Evolutionary conservation across 1,139 yeast genomes (phyloP).

Genomic region (Kluyveromyces sp.): DNA sequence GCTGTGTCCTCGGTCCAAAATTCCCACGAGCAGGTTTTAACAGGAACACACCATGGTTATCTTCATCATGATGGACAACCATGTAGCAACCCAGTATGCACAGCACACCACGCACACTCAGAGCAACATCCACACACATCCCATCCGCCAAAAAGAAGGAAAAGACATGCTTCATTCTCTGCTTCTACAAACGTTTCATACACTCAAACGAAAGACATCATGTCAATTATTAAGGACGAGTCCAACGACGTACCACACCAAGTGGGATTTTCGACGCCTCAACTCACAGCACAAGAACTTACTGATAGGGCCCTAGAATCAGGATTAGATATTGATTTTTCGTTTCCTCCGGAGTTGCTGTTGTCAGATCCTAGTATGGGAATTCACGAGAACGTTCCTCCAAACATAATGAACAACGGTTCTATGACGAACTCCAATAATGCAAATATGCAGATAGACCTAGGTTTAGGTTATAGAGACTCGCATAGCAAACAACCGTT

Average conservation of each 20-base stretch:
- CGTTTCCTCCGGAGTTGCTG: constrained; percentile 30
- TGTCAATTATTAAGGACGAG: constrained; percentile 15
- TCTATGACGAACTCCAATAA: background rate
- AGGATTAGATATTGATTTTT: constrained; percentile 36
- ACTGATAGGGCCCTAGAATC: constrained; percentile 34
- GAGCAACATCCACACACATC: constrained; percentile 8
- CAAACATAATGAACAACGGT: background rate
- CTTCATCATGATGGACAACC: background rate
- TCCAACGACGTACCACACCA: constrained; percentile 40
- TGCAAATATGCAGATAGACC: constrained; percentile 1
- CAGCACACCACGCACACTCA: background rate
- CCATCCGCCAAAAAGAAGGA: constrained; percentile 21
- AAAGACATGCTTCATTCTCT: constrained; percentile 71
- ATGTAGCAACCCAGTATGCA: background rate
- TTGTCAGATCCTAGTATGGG: constrained; percentile 9
- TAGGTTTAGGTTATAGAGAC: constrained; percentile 3
- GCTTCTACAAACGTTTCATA: constrained; percentile 73
- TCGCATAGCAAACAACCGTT: constrained; percentile 2
- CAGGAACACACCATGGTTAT: background rate
- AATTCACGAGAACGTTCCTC: background rate
- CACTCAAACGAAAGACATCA: constrained; percentile 46
- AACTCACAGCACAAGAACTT: constrained; percentile 40
- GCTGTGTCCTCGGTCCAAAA: background rate
- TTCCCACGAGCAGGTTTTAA: background rate
- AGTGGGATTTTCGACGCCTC: constrained; percentile 78